Percentiles rank a stretch among this genome's conserved stretches.
phyloP scores from a whole-genome alignment of 352 stramenopile genomes.

The Phytophthora sansomeana region DNA sequence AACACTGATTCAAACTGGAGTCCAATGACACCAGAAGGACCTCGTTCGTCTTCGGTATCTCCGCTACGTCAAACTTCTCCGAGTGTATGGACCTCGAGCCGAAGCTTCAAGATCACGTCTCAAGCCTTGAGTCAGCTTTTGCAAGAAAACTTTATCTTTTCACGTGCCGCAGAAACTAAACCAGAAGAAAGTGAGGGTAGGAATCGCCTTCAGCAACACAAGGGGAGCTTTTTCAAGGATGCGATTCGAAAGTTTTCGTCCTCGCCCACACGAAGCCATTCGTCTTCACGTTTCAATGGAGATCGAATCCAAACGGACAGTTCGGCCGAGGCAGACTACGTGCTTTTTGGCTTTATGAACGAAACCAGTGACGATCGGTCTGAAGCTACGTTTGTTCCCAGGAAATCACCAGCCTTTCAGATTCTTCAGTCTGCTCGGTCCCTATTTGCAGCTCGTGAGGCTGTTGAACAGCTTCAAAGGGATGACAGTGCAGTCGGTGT shows the following conservation, averaged over 20 bases:
- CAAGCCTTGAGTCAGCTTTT: conserved; percentile 61
- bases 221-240: neutral
- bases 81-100: conserved; percentile 14
- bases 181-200: conserved; percentile 5
- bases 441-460: conserved; percentile 22
- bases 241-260: conserved; percentile 3
- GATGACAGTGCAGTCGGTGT: neutral
- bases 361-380: conserved; percentile 10
- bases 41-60: neutral
- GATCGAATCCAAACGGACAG: conserved; percentile 15
- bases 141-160: conserved; percentile 80
- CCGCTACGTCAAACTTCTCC: conserved; percentile 6
- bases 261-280: conserved; percentile 6
- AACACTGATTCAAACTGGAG: neutral
- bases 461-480: conserved; percentile 12
- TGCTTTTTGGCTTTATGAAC: conserved; percentile 38
- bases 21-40: neutral
- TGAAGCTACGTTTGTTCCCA: neutral
- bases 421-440: conserved; percentile 28
- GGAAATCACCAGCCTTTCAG: conserved; percentile 42
- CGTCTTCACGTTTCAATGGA: conserved; percentile 13
- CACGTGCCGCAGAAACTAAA: conserved; percentile 37
- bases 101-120: conserved; percentile 25
- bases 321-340: conserved; percentile 39
- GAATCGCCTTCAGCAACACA: conserved; percentile 8